A percentile compares a stretch with the other conserved stretches of the same genome.
Conservation (phyloP, 2,329 filamentous ascomycete genomes). For the Penicillium polonicum region DNA sequence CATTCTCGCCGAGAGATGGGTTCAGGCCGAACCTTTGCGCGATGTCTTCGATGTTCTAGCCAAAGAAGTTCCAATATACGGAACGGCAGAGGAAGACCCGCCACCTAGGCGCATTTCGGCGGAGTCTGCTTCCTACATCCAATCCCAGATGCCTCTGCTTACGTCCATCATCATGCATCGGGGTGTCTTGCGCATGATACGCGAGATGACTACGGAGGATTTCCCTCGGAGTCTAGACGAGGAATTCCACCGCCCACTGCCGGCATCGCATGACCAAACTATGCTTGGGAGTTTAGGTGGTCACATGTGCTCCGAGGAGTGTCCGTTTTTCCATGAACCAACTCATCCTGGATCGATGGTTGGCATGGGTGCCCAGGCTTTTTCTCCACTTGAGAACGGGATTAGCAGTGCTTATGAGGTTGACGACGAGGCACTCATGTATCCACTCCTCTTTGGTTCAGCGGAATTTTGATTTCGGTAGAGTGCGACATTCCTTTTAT, state of each 20-base stretch:
- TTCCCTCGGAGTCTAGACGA: slow-evolving; percentile 6
- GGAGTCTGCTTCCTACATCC: slow-evolving; percentile 6
- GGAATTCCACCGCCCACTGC: neutral
- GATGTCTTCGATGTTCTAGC: slow-evolving; percentile 16
- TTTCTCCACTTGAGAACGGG: neutral
- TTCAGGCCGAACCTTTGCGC: slow-evolving; percentile 16
- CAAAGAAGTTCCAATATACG: slow-evolving; percentile 7
- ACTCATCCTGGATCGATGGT: neutral
- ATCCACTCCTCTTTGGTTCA: slow-evolving; percentile 2
- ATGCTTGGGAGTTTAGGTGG: neutral
- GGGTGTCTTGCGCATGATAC: slow-evolving; percentile 15
- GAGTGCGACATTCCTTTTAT: neutral
- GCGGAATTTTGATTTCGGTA: neutral
- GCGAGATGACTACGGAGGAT: slow-evolving; percentile 13
- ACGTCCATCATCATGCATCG: slow-evolving; percentile 11
- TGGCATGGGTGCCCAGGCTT: neutral
- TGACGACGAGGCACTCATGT: slow-evolving; percentile 5
- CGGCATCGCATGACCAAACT: neutral
- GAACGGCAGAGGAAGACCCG: neutral
- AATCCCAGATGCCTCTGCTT: slow-evolving; percentile 5
- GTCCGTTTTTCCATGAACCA: slow-evolving; percentile 10
- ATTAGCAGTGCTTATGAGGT: neutral
- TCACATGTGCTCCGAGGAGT: slow-evolving; percentile 12
- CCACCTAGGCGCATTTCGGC: neutral
- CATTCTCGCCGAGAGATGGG: slow-evolving; percentile 18